These are phyloP conservation scores for Rhodomyrtus tomentosa DNA, from an alignment of 345 rosid genomes.

Conservation along the genomic window DNA sequence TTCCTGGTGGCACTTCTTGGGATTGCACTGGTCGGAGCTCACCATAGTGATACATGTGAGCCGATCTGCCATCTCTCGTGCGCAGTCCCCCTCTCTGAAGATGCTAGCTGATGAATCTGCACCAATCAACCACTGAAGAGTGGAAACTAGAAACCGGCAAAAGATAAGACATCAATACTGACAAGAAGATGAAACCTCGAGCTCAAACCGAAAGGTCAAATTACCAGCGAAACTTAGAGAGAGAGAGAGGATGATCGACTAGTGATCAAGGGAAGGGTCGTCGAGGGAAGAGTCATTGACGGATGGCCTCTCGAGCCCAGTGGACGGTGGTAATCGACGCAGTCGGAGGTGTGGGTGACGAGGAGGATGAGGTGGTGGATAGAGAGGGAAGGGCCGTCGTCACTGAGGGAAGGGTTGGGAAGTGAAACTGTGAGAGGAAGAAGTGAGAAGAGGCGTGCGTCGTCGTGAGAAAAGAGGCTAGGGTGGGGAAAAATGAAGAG, in stretches of 20 bases:
- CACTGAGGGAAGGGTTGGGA: too few relatives aligned
- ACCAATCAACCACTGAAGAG: background rate
- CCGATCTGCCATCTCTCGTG: conserved; percentile 65
- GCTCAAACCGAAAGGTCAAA: background rate
- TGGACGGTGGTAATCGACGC: too few relatives aligned
- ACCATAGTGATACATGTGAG: conserved; percentile 96
- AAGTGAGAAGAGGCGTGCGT: too few relatives aligned
- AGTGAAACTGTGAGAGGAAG: too few relatives aligned
- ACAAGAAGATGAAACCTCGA: background rate
- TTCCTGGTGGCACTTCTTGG: conserved; percentile 95
- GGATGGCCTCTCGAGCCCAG: too few relatives aligned
- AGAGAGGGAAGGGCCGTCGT: too few relatives aligned
- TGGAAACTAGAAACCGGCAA: background rate
- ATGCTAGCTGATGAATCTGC: background rate
- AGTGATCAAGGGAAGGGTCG: too few relatives aligned
- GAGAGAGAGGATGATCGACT: background rate
- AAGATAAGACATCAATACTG: background rate
- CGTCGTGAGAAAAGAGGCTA: too few relatives aligned
- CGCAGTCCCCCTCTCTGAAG: background rate
- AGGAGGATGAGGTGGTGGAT: too few relatives aligned
- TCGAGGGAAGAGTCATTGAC: too few relatives aligned
- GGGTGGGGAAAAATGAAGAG: too few relatives aligned
- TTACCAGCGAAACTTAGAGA: background rate
- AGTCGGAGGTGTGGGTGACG: too few relatives aligned
- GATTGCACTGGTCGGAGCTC: conserved; percentile 85